Conservation (phyloP, 768 basidiomycete genomes). For the Suillus discolor region DNA sequence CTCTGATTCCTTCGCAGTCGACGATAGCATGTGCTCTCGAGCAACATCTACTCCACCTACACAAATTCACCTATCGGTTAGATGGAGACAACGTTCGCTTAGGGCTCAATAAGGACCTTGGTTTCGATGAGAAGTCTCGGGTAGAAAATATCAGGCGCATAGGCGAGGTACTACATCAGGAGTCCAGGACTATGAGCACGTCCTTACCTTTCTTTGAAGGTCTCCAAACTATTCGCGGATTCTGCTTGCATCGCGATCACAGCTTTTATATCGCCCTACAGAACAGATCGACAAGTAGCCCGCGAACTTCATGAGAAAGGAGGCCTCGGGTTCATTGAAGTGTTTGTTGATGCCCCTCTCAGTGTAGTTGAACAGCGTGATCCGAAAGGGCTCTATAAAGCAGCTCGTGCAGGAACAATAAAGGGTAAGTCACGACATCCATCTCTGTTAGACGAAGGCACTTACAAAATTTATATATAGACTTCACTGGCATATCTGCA, state of each 20-base stretch:
- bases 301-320: constrained; percentile 78
- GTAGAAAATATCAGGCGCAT: constrained; percentile 97
- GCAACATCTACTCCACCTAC: constrained; percentile 87
- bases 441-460: constrained; percentile 8
- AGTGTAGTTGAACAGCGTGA: constrained; percentile 88
- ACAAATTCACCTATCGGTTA: constrained; percentile 86
- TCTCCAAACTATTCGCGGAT: constrained; percentile 92
- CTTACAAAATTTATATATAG: constrained; percentile 43
- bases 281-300: constrained; percentile 79
- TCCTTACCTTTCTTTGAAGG: constrained; percentile 48
- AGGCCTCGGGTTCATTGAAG: constrained; percentile 85
- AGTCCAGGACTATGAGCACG: not conserved
- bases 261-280: constrained; percentile 99
- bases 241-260: constrained; percentile 85
- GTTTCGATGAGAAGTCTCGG: constrained; percentile 89
- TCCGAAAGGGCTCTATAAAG: constrained; percentile 97
- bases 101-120: constrained; percentile 95
- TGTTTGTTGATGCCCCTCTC: constrained; percentile 93
- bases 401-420: constrained; percentile 93
- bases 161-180: constrained; percentile 68
- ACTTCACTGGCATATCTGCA: constrained; percentile 97
- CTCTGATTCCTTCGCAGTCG: constrained; percentile 53
- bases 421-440: constrained; percentile 59
- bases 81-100: constrained; percentile 97
- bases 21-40: constrained; percentile 97